These are phyloP conservation scores for Calonectria fujianensis DNA, from an alignment of 2,329 filamentous ascomycete species.

Conservation along the genomic window DNA sequence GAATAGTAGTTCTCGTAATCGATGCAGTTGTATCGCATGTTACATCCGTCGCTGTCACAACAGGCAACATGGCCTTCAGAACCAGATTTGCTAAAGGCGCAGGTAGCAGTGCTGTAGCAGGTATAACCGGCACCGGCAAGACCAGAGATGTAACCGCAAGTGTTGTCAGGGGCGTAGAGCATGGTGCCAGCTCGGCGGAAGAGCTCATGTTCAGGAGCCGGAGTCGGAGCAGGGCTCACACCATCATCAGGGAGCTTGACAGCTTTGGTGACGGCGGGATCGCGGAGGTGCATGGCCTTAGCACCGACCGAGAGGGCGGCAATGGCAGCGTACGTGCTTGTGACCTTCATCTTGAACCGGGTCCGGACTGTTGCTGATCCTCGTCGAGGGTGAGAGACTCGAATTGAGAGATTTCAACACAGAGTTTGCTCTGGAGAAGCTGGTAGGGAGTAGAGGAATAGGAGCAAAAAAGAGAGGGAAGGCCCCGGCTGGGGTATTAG, in stretches of 20 bases:
- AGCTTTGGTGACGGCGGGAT: conserved; percentile 59
- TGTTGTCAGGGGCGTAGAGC: conserved; percentile 69
- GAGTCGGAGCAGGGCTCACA: conserved; percentile 64
- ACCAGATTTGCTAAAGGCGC: conserved; percentile 63
- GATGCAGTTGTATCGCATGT: conserved; percentile 61
- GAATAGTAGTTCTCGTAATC: conserved; percentile 60
- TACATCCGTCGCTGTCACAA: conserved; percentile 61
- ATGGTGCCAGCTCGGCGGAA: conserved; percentile 58
- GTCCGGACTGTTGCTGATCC: background rate
- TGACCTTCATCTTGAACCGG: conserved; percentile 49
- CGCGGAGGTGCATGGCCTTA: conserved; percentile 55
- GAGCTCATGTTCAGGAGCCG: conserved; percentile 61
- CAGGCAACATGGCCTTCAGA: conserved; percentile 64
- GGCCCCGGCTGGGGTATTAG: conserved; percentile 20
- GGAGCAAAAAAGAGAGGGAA: conserved; percentile 3
- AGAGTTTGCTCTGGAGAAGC: conserved; percentile 27
- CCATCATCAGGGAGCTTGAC: conserved; percentile 60
- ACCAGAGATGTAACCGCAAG: conserved; percentile 69
- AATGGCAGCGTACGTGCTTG: conserved; percentile 44
- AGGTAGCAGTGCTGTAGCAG: conserved; percentile 61
- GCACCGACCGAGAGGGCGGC: conserved; percentile 58
- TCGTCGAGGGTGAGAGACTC: conserved; percentile 13
- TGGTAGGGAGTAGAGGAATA: conserved; percentile 33
- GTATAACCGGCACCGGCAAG: conserved; percentile 62
- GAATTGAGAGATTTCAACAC: conserved; percentile 12